These are phyloP conservation scores for Lenzites betulinus DNA, from an alignment of 768 basidiomycete genomes.

Conservation along the genomic window DNA sequence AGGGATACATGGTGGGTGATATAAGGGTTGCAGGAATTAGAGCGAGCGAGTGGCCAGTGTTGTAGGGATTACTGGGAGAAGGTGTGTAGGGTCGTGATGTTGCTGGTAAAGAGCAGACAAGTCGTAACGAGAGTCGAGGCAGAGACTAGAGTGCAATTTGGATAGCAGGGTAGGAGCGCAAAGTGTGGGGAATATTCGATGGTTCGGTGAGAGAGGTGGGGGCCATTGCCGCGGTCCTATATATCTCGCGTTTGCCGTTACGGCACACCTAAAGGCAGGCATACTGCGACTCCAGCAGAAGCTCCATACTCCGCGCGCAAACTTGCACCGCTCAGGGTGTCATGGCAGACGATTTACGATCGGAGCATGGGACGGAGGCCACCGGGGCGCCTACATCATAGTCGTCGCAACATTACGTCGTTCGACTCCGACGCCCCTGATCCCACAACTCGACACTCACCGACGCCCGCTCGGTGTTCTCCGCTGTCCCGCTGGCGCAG, in stretches of 20 bases:
- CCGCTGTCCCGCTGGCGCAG: too few relatives aligned
- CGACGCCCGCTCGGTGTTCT: neutral
- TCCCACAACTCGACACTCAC: neutral
- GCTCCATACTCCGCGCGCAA: slow-evolving; percentile 1
- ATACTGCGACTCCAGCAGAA: slow-evolving; percentile 1
- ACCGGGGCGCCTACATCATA: neutral
- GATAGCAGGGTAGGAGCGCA: neutral
- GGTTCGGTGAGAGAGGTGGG: neutral
- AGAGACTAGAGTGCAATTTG: too few relatives aligned
- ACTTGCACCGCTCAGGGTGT: neutral
- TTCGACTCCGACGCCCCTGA: slow-evolving; percentile 11
- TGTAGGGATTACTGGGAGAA: neutral
- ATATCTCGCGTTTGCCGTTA: neutral
- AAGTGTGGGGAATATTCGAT: neutral
- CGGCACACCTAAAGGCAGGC: neutral
- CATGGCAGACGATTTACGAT: neutral
- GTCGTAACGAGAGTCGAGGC: slow-evolving; percentile 6
- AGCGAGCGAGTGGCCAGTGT: too few relatives aligned
- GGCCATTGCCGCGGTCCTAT: neutral
- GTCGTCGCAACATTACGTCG: slow-evolving; percentile 7
- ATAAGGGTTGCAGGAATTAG: neutral
- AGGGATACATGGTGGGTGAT: slow-evolving; percentile 21
- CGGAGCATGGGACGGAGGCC: neutral
- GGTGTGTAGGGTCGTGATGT: neutral
- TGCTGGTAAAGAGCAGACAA: neutral